Evolutionary conservation across 2,329 filamentous ascomycete species (phyloP).

Genomic region (Fusarium illudens): DNA sequence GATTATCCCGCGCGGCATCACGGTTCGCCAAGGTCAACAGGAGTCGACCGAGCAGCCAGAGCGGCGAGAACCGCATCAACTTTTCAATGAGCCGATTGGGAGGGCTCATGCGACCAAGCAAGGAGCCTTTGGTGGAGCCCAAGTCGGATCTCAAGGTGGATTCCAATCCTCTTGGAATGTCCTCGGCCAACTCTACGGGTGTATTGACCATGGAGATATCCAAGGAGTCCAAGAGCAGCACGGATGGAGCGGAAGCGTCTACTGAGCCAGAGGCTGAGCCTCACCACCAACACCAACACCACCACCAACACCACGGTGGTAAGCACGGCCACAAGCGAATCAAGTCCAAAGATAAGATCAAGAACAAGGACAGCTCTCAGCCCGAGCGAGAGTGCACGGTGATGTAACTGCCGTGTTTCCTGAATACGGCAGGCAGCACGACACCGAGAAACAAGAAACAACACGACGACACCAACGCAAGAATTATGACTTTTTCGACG

Average conservation of each 20-base stretch:
- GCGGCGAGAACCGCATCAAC: slow-evolving; percentile 66
- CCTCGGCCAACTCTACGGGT: slow-evolving; percentile 40
- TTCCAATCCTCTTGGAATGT: slow-evolving; percentile 36
- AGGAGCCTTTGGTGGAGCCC: slow-evolving; percentile 49
- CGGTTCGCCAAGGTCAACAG: slow-evolving; percentile 59
- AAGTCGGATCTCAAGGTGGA: slow-evolving; percentile 32
- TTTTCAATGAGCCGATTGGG: slow-evolving; percentile 65
- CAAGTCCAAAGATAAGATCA: slow-evolving; percentile 52
- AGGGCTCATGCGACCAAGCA: slow-evolving; percentile 60
- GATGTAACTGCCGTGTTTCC: slow-evolving; percentile 49
- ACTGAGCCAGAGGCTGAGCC: slow-evolving; percentile 36
- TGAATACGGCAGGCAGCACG: background rate
- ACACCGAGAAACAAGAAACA: background rate
- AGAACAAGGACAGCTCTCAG: slow-evolving; percentile 48
- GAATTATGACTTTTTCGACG: background rate
- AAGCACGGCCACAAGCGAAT: slow-evolving; percentile 48
- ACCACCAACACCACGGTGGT: slow-evolving; percentile 37
- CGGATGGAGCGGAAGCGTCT: slow-evolving; percentile 33
- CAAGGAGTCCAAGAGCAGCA: slow-evolving; percentile 23
- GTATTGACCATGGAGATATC: slow-evolving; percentile 38
- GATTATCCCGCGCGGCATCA: slow-evolving; percentile 66
- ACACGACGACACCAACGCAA: background rate
- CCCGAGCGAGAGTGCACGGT: slow-evolving; percentile 59
- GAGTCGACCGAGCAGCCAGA: slow-evolving; percentile 67
- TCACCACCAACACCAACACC: slow-evolving; percentile 26